phyloP scores from a whole-genome alignment of 2,329 filamentous ascomycete genomes.

The Macrophomina pseudophaseolina region DNA sequence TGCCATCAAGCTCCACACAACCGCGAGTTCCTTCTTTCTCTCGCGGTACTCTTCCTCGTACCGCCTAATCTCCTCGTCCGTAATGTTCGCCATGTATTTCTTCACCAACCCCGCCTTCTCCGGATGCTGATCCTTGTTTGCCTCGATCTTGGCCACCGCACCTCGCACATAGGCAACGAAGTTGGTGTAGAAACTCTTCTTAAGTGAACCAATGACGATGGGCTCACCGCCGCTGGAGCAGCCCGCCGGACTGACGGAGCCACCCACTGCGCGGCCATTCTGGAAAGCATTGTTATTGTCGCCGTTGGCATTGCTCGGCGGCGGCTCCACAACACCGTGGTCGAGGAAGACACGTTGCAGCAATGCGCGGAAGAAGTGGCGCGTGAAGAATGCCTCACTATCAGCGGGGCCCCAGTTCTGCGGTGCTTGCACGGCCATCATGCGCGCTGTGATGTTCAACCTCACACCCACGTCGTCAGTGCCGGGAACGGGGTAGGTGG shows the following conservation, averaged over 20 bases:
- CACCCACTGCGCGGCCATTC: constrained; percentile 38
- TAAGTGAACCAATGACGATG: constrained; percentile 84
- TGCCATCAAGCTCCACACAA: constrained; percentile 95
- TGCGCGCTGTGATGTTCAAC: constrained; percentile 93
- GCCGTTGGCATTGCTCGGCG: constrained; percentile 38
- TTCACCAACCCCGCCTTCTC: constrained; percentile 55
- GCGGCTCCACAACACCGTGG: constrained; percentile 72
- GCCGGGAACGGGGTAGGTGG: constrained; percentile 46
- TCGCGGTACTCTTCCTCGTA: constrained; percentile 71
- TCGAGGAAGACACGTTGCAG: constrained; percentile 94
- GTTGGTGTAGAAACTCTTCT: constrained; percentile 78
- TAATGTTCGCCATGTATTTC: constrained; percentile 70
- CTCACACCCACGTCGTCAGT: constrained; percentile 63
- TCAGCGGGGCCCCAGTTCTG: constrained; percentile 86
- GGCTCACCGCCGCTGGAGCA: constrained; percentile 79
- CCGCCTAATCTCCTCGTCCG: constrained; percentile 72
- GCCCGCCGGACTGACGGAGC: constrained; percentile 80
- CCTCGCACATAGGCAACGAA: constrained; percentile 86
- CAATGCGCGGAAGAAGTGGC: constrained; percentile 90
- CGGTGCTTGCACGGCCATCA: constrained; percentile 98
- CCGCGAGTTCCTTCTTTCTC: constrained; percentile 79
- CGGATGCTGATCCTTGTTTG: constrained; percentile 53
- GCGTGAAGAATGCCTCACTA: constrained; percentile 85
- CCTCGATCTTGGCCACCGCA: constrained; percentile 60
- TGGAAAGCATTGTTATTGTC: constrained; percentile 38